These are phyloP conservation scores for Pouteria glomerata DNA, from an alignment of 148 eudicot species.

Conservation along the genomic window DNA sequence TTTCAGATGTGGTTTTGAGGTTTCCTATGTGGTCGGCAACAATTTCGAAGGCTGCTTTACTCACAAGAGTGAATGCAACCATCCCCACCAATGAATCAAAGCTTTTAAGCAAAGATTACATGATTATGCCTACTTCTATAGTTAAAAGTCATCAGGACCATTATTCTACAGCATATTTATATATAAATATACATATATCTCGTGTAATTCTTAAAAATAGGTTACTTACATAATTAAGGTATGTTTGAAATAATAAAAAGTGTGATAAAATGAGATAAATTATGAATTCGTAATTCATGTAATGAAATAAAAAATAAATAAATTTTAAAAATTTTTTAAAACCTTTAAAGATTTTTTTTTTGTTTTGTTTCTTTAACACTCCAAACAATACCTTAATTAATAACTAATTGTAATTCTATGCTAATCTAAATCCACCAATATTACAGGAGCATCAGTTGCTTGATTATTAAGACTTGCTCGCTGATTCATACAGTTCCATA, in stretches of 20 bases:
- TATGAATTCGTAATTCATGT: too few relatives aligned
- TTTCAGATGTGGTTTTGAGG: background rate
- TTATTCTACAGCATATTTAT: background rate
- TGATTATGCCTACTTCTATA: slow-evolving; percentile 14
- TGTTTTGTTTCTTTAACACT: too few relatives aligned
- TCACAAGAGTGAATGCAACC: slow-evolving; percentile 11
- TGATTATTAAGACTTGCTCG: too few relatives aligned
- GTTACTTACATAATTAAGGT: too few relatives aligned
- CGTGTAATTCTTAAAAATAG: too few relatives aligned
- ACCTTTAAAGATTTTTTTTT: too few relatives aligned
- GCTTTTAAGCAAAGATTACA: slow-evolving; percentile 33
- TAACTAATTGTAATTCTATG: too few relatives aligned
- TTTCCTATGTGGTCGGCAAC: background rate
- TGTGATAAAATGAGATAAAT: background rate
- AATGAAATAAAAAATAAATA: background rate
- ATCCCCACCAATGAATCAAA: slow-evolving; percentile 21
- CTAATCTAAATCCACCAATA: too few relatives aligned
- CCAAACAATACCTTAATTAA: too few relatives aligned
- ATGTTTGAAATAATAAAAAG: background rate
- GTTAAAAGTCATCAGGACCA: background rate
- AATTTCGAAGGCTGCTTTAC: background rate
- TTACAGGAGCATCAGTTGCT: too few relatives aligned
- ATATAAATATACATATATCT: too few relatives aligned
- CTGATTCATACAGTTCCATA: too few relatives aligned
- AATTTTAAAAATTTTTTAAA: background rate